phyloP scores from a whole-genome alignment of 2,329 filamentous ascomycete genomes.

The Stachybotrys elegans region DNA sequence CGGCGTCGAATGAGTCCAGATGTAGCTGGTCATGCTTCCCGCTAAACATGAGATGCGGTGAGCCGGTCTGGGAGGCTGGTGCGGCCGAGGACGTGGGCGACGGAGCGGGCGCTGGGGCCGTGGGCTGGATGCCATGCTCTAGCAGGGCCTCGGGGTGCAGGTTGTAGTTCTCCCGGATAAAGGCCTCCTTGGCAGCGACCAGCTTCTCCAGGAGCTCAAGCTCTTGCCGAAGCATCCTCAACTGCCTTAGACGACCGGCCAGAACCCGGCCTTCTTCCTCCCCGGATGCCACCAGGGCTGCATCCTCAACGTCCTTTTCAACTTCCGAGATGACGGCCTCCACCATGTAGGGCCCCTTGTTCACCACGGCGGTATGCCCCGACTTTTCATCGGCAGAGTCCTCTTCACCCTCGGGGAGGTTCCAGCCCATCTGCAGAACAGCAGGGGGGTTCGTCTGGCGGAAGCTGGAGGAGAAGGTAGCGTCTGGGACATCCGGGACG shows the following conservation, averaged over 20 bases:
- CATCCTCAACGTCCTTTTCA: conserved; percentile 1
- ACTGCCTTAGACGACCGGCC: conserved; percentile 21
- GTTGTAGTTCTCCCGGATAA: conserved; percentile 30
- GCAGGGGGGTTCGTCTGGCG: conserved; percentile 37
- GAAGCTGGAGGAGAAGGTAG: conserved; percentile 39
- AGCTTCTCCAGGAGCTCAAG: conserved; percentile 34
- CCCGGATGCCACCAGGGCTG: too few species aligned
- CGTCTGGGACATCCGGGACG: conserved; percentile 30
- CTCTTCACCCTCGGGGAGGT: too few species aligned
- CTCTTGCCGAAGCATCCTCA: conserved; percentile 37
- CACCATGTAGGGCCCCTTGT: not conserved
- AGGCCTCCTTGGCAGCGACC: conserved; percentile 36
- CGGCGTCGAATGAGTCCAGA: too few species aligned
- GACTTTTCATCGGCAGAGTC: not conserved
- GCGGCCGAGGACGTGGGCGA: conserved; percentile 35
- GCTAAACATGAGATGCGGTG: too few species aligned
- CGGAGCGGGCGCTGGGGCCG: conserved; percentile 26
- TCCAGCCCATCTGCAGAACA: conserved; percentile 34
- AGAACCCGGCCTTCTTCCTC: too few species aligned
- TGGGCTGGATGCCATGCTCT: too few species aligned
- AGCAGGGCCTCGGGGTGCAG: conserved; percentile 15
- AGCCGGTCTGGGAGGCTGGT: too few species aligned
- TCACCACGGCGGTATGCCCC: not conserved
- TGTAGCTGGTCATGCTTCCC: too few species aligned
- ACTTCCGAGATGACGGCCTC: not conserved